phyloP scores from a whole-genome alignment of 257 asterid species.

The Solanum piurae region DNA sequence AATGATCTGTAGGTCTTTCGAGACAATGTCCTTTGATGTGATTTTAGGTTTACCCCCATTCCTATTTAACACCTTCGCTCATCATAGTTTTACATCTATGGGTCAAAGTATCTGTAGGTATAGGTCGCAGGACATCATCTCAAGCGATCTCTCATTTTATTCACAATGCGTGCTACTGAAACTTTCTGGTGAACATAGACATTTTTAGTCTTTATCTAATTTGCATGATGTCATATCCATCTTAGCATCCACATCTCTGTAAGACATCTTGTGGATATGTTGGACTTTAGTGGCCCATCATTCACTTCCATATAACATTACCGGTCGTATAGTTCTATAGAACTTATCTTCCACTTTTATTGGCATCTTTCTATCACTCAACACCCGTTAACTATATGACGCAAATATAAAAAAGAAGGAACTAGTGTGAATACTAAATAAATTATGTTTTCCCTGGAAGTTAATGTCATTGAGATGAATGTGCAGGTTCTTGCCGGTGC shows the following conservation, averaged over 20 bases:
- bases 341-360: not conserved
- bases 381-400: not conserved
- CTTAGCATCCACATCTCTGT: not conserved
- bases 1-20: not conserved
- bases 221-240: not conserved
- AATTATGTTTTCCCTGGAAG: not conserved
- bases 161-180: not conserved
- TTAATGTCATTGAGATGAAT: not conserved
- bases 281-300: not conserved
- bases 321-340: not conserved
- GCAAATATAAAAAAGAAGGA: not conserved
- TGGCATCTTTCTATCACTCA: not conserved
- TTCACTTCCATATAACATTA: not conserved
- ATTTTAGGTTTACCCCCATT: not conserved
- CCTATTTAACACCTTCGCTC: not conserved
- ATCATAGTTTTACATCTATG: not conserved
- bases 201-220: not conserved
- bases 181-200: not conserved
- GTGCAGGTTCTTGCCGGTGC: constrained; percentile 6
- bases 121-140: not conserved
- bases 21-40: not conserved
- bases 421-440: not conserved
- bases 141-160: not conserved
- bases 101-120: not conserved
- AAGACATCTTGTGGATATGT: not conserved